Evolutionary conservation across 768 basidiomycete species (phyloP).

Genomic region (Russula earlei): DNA sequence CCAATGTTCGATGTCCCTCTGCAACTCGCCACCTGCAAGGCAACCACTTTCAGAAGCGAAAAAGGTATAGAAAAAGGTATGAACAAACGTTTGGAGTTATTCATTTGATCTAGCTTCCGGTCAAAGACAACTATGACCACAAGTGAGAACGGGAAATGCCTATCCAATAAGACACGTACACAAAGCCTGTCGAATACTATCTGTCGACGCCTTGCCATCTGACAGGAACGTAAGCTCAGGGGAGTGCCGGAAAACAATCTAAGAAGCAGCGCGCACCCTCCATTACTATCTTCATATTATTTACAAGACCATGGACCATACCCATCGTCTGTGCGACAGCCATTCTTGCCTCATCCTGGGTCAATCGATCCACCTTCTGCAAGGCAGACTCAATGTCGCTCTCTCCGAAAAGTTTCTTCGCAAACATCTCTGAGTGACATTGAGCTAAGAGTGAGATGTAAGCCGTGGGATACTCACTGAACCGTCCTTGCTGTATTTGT

Average conservation of each 20-base stretch:
- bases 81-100: constrained; percentile 1
- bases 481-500: background rate
- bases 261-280: background rate
- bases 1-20: background rate
- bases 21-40: background rate
- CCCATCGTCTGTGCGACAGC: background rate
- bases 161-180: background rate
- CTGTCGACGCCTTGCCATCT: background rate
- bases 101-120: background rate
- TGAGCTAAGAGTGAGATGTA: background rate
- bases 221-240: background rate
- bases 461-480: background rate
- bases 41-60: background rate
- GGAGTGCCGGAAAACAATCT: background rate
- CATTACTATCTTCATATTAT: background rate
- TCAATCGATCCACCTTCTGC: background rate
- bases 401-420: background rate
- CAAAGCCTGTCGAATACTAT: background rate
- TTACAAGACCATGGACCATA: background rate
- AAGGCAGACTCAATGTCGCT: background rate
- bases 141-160: background rate
- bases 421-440: background rate
- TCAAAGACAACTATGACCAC: background rate
- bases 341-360: background rate
- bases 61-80: background rate